phyloP scores from a whole-genome alignment of 768 basidiomycete species.

The Lactarius hatsudake region DNA sequence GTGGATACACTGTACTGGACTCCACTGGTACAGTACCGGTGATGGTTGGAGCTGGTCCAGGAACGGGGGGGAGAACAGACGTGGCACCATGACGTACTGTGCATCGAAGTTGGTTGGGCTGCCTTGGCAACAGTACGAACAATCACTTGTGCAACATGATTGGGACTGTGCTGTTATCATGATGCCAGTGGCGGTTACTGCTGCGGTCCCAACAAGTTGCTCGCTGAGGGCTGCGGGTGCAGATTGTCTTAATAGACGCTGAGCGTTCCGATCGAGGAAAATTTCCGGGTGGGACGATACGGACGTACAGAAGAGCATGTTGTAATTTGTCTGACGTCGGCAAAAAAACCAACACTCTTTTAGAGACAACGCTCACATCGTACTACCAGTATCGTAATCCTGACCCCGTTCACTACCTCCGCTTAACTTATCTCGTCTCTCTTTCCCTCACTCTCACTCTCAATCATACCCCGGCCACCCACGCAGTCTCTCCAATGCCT shows the following conservation, averaged over 20 bases:
- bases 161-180: neutral
- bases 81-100: neutral
- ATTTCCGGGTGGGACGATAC: neutral
- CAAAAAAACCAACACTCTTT: neutral
- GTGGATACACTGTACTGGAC: neutral
- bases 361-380: constrained; percentile 9
- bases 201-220: neutral
- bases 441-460: constrained; percentile 5
- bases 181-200: neutral
- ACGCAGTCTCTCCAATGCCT: constrained; percentile 14
- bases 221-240: neutral
- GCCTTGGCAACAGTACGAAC: neutral
- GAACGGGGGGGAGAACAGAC: neutral
- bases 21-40: neutral
- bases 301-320: constrained; percentile 4
- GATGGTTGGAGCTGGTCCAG: neutral
- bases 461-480: constrained; percentile 7
- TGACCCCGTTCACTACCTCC: constrained; percentile 6
- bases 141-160: neutral
- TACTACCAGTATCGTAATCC: constrained; percentile 6
- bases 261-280: neutral
- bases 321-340: constrained; percentile 10
- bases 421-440: constrained; percentile 21
- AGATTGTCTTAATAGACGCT: neutral
- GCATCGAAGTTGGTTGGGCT: neutral